phyloP scores from a whole-genome alignment of 2,329 filamentous ascomycete species.

The Fonsecaea monophora region DNA sequence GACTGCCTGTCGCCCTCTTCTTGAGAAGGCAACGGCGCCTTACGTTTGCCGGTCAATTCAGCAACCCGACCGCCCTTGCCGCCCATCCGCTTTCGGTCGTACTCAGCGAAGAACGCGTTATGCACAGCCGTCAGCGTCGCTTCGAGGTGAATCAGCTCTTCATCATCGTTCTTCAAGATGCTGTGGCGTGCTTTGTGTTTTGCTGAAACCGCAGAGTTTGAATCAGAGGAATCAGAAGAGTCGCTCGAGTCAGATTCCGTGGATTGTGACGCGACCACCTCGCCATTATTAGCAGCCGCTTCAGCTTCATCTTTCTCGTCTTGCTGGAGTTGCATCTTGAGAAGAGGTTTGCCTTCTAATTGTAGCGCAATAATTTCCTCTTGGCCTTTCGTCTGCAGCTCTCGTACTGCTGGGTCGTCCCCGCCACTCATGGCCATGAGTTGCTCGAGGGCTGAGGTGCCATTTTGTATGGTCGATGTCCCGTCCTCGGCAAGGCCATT shows the following conservation, averaged over 20 bases:
- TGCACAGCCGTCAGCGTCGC: constrained; percentile 78
- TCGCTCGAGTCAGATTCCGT: constrained; percentile 51
- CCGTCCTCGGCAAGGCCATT: constrained; percentile 33
- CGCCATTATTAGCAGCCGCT: constrained; percentile 48
- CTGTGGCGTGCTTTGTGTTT: constrained; percentile 67
- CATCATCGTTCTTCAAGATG: constrained; percentile 85
- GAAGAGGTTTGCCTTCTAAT: constrained; percentile 81
- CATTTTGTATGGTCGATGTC: constrained; percentile 36
- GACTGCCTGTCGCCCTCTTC: constrained; percentile 28
- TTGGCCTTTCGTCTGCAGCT: constrained; percentile 82
- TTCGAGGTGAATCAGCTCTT: constrained; percentile 78
- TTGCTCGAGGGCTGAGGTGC: constrained; percentile 67
- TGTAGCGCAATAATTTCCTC: constrained; percentile 88
- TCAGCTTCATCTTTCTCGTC: constrained; percentile 80
- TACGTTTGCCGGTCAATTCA: constrained; percentile 43
- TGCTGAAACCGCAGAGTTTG: constrained; percentile 40
- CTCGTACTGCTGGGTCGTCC: constrained; percentile 70
- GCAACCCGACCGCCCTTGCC: constrained; percentile 50
- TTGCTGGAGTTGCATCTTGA: constrained; percentile 90
- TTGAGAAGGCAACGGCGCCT: constrained; percentile 36
- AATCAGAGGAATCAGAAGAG: constrained; percentile 40
- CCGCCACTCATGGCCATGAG: constrained; percentile 76
- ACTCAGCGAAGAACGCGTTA: constrained; percentile 79
- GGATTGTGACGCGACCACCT: constrained; percentile 44
- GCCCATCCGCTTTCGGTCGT: constrained; percentile 63